Evolutionary conservation across 441 rosid genomes (phyloP).

Genomic region (Cnidoscolus chayamansa): DNA sequence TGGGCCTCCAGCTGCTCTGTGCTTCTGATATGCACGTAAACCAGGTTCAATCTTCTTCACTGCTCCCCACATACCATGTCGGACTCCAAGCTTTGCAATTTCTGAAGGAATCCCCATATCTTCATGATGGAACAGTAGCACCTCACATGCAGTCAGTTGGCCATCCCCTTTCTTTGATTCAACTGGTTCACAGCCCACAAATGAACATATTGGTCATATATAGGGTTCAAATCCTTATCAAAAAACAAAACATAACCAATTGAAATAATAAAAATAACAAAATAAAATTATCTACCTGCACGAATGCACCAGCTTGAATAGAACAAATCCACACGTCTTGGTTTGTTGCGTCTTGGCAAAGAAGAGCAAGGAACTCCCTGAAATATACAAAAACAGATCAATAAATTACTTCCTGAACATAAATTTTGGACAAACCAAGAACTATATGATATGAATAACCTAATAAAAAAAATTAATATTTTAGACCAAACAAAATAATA

Average conservation of each 20-base stretch:
- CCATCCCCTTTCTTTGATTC: constrained; percentile 80
- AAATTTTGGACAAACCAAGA: neutral
- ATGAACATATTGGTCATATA: constrained; percentile 1
- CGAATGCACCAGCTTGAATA: constrained; percentile 96
- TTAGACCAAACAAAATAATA: neutral
- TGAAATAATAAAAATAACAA: neutral
- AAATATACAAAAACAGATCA: constrained; percentile 25
- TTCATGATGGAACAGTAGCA: constrained; percentile 83
- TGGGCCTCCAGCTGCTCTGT: constrained; percentile 49
- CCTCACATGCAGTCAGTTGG: constrained; percentile 79
- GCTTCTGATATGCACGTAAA: constrained; percentile 63
- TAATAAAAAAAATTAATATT: no score
- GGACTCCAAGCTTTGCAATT: constrained; percentile 85
- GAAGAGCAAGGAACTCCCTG: constrained; percentile 79
- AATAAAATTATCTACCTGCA: constrained; percentile 48
- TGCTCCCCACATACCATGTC: constrained; percentile 99
- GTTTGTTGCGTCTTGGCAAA: constrained; percentile 67
- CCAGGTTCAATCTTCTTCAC: constrained; percentile 93
- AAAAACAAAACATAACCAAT: neutral
- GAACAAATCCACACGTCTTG: constrained; percentile 84
- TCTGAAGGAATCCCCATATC: constrained; percentile 97
- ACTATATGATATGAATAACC: neutral
- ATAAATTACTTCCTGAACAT: neutral
- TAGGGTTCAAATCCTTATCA: neutral
- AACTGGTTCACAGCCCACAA: constrained; percentile 43